These are phyloP conservation scores for Saururus chinensis DNA, from an alignment of 164 flowering plant genomes.

Conservation along the genomic window DNA sequence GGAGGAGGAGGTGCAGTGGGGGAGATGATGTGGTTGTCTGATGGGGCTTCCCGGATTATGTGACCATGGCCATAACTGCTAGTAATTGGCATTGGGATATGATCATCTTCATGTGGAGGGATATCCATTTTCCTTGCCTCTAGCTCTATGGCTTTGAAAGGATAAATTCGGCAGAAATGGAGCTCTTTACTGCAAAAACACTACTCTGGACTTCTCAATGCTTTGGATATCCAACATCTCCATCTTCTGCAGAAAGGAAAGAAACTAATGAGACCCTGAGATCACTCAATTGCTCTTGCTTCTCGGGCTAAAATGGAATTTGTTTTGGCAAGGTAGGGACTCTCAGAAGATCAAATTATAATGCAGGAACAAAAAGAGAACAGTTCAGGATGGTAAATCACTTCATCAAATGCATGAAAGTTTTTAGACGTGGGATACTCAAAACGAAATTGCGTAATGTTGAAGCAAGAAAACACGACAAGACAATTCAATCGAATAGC, in stretches of 20 bases:
- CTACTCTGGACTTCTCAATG: not conserved
- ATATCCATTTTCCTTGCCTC: slow-evolving; percentile 27
- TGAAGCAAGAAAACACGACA: no score
- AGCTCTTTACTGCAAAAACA: not conserved
- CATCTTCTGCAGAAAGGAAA: no score
- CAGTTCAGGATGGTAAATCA: not conserved
- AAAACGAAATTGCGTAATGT: no score
- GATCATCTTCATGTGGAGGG: slow-evolving; percentile 38
- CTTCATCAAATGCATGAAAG: no score
- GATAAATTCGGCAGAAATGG: no score
- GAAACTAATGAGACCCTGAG: no score
- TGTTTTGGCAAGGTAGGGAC: not conserved
- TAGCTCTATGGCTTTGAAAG: no score
- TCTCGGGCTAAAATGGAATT: no score
- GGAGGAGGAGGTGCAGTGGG: slow-evolving; percentile 9
- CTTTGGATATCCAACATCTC: not conserved
- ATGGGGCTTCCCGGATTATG: slow-evolving; percentile 30
- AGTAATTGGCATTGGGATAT: slow-evolving; percentile 50
- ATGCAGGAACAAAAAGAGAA: not conserved
- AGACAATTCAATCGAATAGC: no score
- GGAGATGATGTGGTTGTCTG: slow-evolving; percentile 29
- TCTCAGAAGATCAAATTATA: no score
- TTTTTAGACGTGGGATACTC: no score
- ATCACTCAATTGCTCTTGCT: no score
- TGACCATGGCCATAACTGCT: slow-evolving; percentile 33